Conservation (phyloP, 768 basidiomycete species). For the Lentinus tigrinus region DNA sequence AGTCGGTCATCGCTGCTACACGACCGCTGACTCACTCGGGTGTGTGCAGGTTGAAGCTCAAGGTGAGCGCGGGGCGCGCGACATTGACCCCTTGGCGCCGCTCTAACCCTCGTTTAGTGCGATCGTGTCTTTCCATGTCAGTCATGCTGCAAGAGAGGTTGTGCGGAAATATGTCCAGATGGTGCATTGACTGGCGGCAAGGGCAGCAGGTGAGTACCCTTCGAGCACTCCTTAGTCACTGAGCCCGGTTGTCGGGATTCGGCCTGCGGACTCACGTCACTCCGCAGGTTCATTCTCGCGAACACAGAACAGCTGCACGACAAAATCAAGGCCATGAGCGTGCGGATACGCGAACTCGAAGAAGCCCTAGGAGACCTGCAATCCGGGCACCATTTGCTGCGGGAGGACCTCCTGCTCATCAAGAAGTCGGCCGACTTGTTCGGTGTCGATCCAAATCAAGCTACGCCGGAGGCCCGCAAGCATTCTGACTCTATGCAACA, state of each 20-base stretch:
- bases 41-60: conserved; percentile 58
- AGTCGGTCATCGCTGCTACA: not conserved
- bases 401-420: conserved; percentile 53
- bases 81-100: conserved; percentile 51
- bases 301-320: conserved; percentile 71
- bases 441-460: conserved; percentile 25
- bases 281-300: conserved; percentile 63
- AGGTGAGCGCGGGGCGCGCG: conserved; percentile 42
- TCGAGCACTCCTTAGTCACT: conserved; percentile 21
- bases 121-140: conserved; percentile 65
- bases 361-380: conserved; percentile 59
- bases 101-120: conserved; percentile 58
- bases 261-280: not conserved
- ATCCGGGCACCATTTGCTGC: conserved; percentile 49
- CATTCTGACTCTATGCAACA: conserved; percentile 11
- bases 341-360: conserved; percentile 63
- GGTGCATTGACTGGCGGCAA: conserved; percentile 72
- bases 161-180: conserved; percentile 22
- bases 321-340: conserved; percentile 61
- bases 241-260: too few species aligned
- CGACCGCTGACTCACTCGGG: conserved; percentile 4
- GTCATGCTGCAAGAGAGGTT: conserved; percentile 39
- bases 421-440: conserved; percentile 66
- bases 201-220: conserved; percentile 56
- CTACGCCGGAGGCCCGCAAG: conserved; percentile 2